Conservation (phyloP, 164 flowering plant genomes). For the Vitis rotundifolia region DNA sequence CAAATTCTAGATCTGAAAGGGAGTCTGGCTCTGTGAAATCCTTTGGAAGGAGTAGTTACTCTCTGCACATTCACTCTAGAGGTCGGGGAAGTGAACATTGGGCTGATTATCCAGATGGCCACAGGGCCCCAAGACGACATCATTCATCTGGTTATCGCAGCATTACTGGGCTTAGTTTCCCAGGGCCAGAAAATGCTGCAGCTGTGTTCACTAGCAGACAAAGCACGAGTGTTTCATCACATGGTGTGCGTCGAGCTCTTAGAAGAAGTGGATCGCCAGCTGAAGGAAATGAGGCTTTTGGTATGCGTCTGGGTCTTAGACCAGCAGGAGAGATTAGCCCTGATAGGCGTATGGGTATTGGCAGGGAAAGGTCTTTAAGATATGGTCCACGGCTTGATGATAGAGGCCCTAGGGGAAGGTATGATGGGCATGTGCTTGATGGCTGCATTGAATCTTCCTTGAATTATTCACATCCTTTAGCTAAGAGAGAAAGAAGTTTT, state of each 20-base stretch:
- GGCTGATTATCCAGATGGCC: conserved; percentile 26
- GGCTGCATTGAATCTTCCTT: conserved; percentile 22
- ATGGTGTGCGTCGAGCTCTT: conserved; percentile 19
- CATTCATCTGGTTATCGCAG: conserved; percentile 31
- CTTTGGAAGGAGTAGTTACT: conserved; percentile 28
- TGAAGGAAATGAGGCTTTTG: conserved; percentile 35
- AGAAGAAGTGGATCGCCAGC: conserved; percentile 38
- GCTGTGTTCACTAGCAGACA: conserved; percentile 25
- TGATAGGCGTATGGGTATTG: conserved; percentile 20
- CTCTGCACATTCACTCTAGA: conserved; percentile 27
- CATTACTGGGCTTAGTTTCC: conserved; percentile 12
- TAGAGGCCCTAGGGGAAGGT: conserved; percentile 38
- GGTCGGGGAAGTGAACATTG: conserved; percentile 28
- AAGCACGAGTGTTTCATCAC: conserved; percentile 27
- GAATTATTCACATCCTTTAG: conserved; percentile 22
- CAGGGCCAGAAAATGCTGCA: conserved; percentile 24
- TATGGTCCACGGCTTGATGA: conserved; percentile 25
- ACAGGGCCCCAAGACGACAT: conserved; percentile 26
- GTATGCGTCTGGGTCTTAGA: conserved; percentile 22
- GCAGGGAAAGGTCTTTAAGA: conserved; percentile 32
- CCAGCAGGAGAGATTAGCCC: conserved; percentile 27
- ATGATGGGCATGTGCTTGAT: conserved; percentile 25
- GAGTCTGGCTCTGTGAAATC: conserved; percentile 25
- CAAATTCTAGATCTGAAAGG: conserved; percentile 21
- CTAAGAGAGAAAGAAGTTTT: conserved; percentile 43